phyloP scores from a whole-genome alignment of 306 rosid genomes.

The Carpinus viminea region DNA sequence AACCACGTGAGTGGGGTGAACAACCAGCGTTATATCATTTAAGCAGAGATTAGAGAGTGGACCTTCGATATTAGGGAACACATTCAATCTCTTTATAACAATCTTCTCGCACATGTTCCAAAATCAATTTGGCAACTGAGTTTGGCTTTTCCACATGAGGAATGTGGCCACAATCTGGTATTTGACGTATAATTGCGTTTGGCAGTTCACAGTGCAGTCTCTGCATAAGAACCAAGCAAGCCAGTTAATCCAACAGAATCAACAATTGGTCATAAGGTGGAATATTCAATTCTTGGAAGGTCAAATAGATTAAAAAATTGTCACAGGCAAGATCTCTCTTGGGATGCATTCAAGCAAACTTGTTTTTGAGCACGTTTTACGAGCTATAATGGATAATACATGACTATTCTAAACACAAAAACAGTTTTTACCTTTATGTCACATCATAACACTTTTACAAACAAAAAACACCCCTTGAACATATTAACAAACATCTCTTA shows the following conservation, averaged over 20 bases:
- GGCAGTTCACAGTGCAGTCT: conserved; percentile 80
- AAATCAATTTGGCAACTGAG: conserved; percentile 54
- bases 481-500: too few species aligned
- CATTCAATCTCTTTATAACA: conserved; percentile 32
- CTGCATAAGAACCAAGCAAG: conserved; percentile 41
- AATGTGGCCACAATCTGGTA: conserved; percentile 83
- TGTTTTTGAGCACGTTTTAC: background rate
- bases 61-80: conserved; percentile 33
- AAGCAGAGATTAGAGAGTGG: background rate
- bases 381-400: background rate
- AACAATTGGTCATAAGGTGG: background rate
- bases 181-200: conserved; percentile 65
- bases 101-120: conserved; percentile 57
- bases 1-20: conserved; percentile 1
- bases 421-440: too few species aligned
- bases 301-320: background rate
- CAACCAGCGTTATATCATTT: background rate
- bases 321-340: background rate
- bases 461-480: too few species aligned
- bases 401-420: background rate
- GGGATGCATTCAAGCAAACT: background rate
- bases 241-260: background rate
- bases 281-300: background rate
- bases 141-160: conserved; percentile 88
- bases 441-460: too few species aligned